Conservation (phyloP, 345 rosid genomes). For the Lumnitzera racemosa region DNA sequence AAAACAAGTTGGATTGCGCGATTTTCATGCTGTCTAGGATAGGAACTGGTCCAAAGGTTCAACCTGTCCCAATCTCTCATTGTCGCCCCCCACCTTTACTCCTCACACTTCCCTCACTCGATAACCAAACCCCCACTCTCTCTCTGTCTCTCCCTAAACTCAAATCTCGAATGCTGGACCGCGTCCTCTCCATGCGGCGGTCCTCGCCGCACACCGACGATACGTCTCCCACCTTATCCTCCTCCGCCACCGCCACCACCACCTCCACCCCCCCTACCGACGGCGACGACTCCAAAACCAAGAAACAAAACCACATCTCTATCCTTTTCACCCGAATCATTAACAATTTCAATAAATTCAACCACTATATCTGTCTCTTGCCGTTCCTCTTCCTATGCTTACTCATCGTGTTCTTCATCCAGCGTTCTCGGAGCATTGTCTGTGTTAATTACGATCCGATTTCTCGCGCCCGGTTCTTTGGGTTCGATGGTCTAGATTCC, state of each 20-base stretch:
- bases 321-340: slow-evolving; percentile 28
- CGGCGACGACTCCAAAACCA: slow-evolving; percentile 61
- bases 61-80: too few species aligned
- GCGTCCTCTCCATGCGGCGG: slow-evolving; percentile 54
- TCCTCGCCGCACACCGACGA: slow-evolving; percentile 29
- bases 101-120: not conserved
- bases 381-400: slow-evolving; percentile 15
- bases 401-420: slow-evolving; percentile 25
- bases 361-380: slow-evolving; percentile 43
- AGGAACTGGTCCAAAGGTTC: too few species aligned
- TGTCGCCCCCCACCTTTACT: not conserved
- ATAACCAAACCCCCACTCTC: slow-evolving; percentile 33
- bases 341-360: slow-evolving; percentile 40
- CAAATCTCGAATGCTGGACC: slow-evolving; percentile 34
- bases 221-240: not conserved
- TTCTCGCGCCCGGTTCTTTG: slow-evolving; percentile 66
- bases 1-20: too few species aligned
- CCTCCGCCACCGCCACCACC: slow-evolving; percentile 12
- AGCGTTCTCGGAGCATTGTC: slow-evolving; percentile 50
- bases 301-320: slow-evolving; percentile 39
- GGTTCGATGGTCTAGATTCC: slow-evolving; percentile 70
- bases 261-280: slow-evolving; percentile 8
- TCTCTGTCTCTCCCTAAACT: slow-evolving; percentile 16
- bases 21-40: too few species aligned
- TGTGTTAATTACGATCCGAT: slow-evolving; percentile 62